Evolutionary conservation across 345 rosid genomes (phyloP).

Genomic region (Acer negundo): DNA sequence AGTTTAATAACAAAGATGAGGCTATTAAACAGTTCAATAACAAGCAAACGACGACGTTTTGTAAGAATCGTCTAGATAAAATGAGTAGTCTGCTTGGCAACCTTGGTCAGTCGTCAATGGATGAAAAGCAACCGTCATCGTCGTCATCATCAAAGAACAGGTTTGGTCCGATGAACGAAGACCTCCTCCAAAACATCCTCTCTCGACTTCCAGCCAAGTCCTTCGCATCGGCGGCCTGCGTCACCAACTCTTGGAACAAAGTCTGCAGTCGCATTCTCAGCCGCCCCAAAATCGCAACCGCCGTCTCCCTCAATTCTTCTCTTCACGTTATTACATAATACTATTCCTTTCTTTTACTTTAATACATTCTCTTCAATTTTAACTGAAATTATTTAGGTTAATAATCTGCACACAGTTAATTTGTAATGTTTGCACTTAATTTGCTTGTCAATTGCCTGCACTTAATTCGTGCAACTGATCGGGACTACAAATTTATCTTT

Average conservation of each 20-base stretch:
- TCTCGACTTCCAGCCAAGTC: conserved; percentile 41
- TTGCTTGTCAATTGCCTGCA: too few relatives aligned
- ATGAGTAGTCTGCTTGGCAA: too few relatives aligned
- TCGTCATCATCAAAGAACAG: conserved; percentile 10
- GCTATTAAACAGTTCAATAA: too few relatives aligned
- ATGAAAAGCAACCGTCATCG: neutral
- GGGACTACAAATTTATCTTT: too few relatives aligned
- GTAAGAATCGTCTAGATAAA: too few relatives aligned
- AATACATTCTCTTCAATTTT: neutral
- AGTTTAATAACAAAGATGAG: too few relatives aligned
- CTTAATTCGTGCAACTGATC: too few relatives aligned
- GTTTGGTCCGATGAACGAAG: conserved; percentile 25
- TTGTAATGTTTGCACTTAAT: too few relatives aligned
- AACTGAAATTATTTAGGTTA: neutral
- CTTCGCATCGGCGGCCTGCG: conserved; percentile 48
- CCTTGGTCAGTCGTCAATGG: neutral
- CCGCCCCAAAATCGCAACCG: conserved; percentile 47
- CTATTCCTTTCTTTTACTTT: neutral
- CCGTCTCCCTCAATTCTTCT: conserved; percentile 38
- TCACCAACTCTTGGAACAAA: conserved; percentile 43
- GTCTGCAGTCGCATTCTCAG: conserved; percentile 36
- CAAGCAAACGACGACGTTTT: too few relatives aligned
- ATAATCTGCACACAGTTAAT: too few relatives aligned
- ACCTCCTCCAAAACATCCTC: conserved; percentile 33
- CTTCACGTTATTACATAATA: conserved; percentile 32